Conservation (phyloP, 495 filamentous ascomycete genomes). For the Antarctomyces pellizariae region DNA sequence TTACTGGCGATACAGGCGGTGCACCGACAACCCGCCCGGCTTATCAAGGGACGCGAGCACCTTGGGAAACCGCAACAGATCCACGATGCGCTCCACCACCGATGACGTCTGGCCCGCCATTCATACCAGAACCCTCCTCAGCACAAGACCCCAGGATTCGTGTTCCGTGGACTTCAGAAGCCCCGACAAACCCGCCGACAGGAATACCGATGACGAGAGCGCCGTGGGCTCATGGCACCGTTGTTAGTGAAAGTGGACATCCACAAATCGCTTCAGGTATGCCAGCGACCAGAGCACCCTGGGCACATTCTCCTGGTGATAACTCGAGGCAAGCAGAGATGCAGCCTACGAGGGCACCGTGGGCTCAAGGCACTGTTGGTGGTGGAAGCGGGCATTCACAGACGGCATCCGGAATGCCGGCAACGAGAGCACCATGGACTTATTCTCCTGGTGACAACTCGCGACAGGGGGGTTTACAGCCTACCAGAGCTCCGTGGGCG, state of each 20-base stretch:
- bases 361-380: constrained; percentile 13
- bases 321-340: constrained; percentile 18
- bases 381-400: neutral
- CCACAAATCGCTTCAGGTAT: constrained; percentile 1
- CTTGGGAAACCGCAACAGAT: constrained; percentile 10
- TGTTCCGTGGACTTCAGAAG: no score
- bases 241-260: no score
- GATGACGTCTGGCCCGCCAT: neutral
- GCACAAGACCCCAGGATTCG: no score
- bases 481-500: constrained; percentile 23
- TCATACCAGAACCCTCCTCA: no score
- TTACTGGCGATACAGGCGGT: constrained; percentile 5
- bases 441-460: constrained; percentile 8
- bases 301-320: constrained; percentile 18
- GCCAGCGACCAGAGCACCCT: constrained; percentile 20
- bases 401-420: neutral
- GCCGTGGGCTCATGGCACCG: neutral
- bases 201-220: neutral
- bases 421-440: constrained; percentile 7
- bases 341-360: constrained; percentile 23
- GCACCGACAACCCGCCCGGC: neutral
- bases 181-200: no score
- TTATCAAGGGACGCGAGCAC: constrained; percentile 12
- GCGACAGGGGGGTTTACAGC: constrained; percentile 8
- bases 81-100: neutral